These are phyloP conservation scores for Boletales sp. DNA, from an alignment of 768 basidiomycete species.

Conservation along the genomic window DNA sequence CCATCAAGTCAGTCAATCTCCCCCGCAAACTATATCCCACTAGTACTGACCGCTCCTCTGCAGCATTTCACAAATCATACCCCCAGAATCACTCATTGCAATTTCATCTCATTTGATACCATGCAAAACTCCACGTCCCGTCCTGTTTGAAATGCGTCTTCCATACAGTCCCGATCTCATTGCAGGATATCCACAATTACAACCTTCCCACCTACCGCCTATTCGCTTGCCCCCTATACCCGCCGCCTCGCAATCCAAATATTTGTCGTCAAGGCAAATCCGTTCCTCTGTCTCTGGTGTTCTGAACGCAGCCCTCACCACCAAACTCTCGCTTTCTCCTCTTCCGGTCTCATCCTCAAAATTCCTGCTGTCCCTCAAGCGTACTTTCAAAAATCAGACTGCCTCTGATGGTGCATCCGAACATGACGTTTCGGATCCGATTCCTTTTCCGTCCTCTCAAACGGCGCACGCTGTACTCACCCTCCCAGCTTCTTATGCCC, in stretches of 20 bases:
- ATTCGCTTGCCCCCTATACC: slow-evolving; percentile 14
- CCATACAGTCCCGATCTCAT: slow-evolving; percentile 32
- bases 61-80: slow-evolving; percentile 57
- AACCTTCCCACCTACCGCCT: slow-evolving; percentile 36
- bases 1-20: slow-evolving; percentile 65
- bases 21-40: background rate
- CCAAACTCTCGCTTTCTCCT: slow-evolving; percentile 15
- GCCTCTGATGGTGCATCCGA: background rate
- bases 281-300: slow-evolving; percentile 20
- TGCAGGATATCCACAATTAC: slow-evolving; percentile 40
- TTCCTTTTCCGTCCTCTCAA: slow-evolving; percentile 1
- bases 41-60: slow-evolving; percentile 1
- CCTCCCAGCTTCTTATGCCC: slow-evolving; percentile 8
- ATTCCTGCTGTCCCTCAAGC: slow-evolving; percentile 21
- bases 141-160: slow-evolving; percentile 35
- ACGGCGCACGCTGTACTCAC: slow-evolving; percentile 8
- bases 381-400: slow-evolving; percentile 8
- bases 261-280: slow-evolving; percentile 3
- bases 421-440: background rate
- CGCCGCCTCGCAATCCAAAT: slow-evolving; percentile 11
- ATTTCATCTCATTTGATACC: slow-evolving; percentile 36
- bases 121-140: slow-evolving; percentile 17
- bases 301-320: slow-evolving; percentile 20
- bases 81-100: slow-evolving; percentile 42
- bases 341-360: slow-evolving; percentile 16